Percentiles rank a stretch among this genome's conserved stretches.
Evolutionary conservation across 2,329 filamentous ascomycete genomes (phyloP).

Genomic region (Apiospora sp.): DNA sequence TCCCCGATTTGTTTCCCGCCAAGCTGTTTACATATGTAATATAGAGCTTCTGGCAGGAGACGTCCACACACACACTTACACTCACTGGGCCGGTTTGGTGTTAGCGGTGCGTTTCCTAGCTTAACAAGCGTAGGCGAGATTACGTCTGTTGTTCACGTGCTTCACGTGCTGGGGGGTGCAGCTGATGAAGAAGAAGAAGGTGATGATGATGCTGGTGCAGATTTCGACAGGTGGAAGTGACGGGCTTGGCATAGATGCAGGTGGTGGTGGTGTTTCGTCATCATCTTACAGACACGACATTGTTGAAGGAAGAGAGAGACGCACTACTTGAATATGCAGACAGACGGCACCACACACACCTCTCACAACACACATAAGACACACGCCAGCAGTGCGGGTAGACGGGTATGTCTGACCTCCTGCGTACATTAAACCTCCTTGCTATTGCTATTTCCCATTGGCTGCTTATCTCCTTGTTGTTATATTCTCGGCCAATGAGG

Average conservation of each 20-base stretch:
- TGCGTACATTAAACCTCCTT: background rate
- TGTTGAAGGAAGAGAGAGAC: no score
- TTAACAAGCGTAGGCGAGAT: background rate
- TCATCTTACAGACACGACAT: slow-evolving; percentile 14
- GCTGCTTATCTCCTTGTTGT: background rate
- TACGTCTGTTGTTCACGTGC: background rate
- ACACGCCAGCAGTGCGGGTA: background rate
- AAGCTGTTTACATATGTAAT: background rate
- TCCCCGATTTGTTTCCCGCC: background rate
- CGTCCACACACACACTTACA: background rate
- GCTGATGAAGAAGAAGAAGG: background rate
- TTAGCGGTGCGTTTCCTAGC: background rate
- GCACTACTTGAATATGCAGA: background rate
- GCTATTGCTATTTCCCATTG: background rate
- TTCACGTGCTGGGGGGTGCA: slow-evolving; percentile 2
- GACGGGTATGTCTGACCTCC: background rate
- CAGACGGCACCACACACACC: background rate
- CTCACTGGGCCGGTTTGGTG: background rate
- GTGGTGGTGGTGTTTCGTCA: slow-evolving; percentile 12
- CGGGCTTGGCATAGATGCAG: slow-evolving; percentile 12
- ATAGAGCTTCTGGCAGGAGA: background rate
- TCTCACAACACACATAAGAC: background rate
- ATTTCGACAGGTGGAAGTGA: slow-evolving; percentile 5
- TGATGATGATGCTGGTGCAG: background rate
- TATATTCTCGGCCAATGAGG: background rate